Evolutionary conservation across 306 rosid genomes (phyloP).

Genomic region (Comarum palustre): DNA sequence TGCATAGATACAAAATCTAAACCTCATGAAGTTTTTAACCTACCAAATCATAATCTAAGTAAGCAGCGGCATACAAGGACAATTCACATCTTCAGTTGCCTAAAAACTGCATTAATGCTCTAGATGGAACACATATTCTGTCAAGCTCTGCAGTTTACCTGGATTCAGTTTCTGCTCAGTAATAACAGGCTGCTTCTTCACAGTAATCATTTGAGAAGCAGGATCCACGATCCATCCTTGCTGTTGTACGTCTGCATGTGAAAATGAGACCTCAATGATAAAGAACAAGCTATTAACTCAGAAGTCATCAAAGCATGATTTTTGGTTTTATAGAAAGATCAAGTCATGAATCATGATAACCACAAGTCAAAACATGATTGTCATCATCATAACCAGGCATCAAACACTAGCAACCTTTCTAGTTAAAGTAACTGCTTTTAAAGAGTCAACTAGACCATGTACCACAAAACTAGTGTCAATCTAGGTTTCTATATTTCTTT

Average conservation of each 20-base stretch:
- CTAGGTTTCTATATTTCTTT: background rate
- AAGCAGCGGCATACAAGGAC: slow-evolving; percentile 2
- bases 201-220: slow-evolving; percentile 70
- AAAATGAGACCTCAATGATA: slow-evolving; percentile 9
- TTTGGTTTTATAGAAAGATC: background rate
- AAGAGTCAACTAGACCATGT: no score
- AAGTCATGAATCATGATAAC: background rate
- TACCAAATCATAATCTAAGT: background rate
- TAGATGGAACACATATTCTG: slow-evolving; percentile 84
- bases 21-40: background rate
- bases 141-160: slow-evolving; percentile 78
- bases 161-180: slow-evolving; percentile 80
- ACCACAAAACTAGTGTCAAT: background rate
- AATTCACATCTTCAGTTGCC: slow-evolving; percentile 16
- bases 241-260: slow-evolving; percentile 50
- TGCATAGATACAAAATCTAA: background rate
- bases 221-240: slow-evolving; percentile 79
- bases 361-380: no score
- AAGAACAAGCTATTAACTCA: background rate
- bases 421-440: background rate
- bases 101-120: slow-evolving; percentile 57
- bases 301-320: background rate
- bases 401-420: background rate
- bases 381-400: background rate
- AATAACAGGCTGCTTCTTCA: slow-evolving; percentile 63